Evolutionary conservation across 2,329 filamentous ascomycete species (phyloP), one percentile per base, ranked within the genome.

Genomic region (Fusarium euwallaceae): DNA sequence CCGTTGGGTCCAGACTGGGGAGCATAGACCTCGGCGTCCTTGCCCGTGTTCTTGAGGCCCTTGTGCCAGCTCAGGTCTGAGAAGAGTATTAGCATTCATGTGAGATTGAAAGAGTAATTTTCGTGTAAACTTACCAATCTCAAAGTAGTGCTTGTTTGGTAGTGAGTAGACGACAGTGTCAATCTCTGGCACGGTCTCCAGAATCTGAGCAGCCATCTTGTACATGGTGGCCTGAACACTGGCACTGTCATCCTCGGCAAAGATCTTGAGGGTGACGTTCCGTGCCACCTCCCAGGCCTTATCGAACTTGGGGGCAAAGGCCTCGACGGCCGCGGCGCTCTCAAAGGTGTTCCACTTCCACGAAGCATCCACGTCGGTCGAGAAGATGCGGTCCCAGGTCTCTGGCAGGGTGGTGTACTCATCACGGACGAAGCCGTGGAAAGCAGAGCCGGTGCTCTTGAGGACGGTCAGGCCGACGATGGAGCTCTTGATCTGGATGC

Each of bases 101-200:
- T 53, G n/a, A 32, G 12, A n/a, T 7, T 41, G 16, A 6, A 17
- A n/a, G 34, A 53, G 53, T 39, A 20, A 12, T 14, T 4, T 8
- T 37, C 17, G 48, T 48, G 16, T 41, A 56, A 16, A 87, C 92
- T 86, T 86, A 95, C 92, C 93, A 83, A 98, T 92, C 85, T 98
- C 96, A 81, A 98, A 98, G 86, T 98, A 98, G 86, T 99, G 97
- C 87, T 98, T 98, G 88, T 99, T 99, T 12, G 97, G 97, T 80
- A 99, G 88, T 10, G 92, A 88, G 82, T 98, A 98, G 78, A 93
- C 90, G 48, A 97, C 94, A 24, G 88, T 87, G 53, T 92, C 90
- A 24, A 95, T 89, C 73, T 92, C 87, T 16, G 95, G 93, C 27
- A 92, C 93, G 24, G 88, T 90, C 10, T 90, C 92, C 63, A 99